Conservation (phyloP, 768 basidiomycete genomes). For the Suillus tomentosus region DNA sequence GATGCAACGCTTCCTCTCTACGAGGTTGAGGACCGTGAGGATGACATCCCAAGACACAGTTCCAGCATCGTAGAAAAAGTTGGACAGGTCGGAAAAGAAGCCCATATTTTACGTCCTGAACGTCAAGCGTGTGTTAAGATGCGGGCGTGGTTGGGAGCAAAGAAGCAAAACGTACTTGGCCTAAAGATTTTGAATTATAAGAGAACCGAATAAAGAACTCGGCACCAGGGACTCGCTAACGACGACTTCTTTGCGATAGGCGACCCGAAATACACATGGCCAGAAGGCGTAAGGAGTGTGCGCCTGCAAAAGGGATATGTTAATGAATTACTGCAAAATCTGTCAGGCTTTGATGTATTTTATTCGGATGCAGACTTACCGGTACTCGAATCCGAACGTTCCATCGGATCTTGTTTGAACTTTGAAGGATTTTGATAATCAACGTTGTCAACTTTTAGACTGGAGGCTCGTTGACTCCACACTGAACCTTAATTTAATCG, state of each 20-base stretch:
- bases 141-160: not conserved
- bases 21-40: not conserved
- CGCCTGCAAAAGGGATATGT: too few species aligned
- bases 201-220: not conserved
- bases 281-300: too few species aligned
- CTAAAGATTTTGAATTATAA: not conserved
- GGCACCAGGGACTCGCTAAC: too few species aligned
- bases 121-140: not conserved
- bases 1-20: not conserved
- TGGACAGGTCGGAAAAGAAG: not conserved
- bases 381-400: too few species aligned
- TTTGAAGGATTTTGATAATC: too few species aligned
- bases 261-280: not conserved
- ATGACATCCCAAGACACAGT: not conserved
- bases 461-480: too few species aligned
- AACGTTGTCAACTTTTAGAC: too few species aligned
- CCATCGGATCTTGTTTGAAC: too few species aligned
- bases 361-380: too few species aligned
- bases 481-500: too few species aligned
- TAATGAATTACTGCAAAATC: too few species aligned
- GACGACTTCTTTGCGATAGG: not conserved
- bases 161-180: not conserved
- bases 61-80: not conserved
- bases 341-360: too few species aligned
- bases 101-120: not conserved